Conservation (phyloP, 129 eudicot genomes). For the Logfia minima region DNA sequence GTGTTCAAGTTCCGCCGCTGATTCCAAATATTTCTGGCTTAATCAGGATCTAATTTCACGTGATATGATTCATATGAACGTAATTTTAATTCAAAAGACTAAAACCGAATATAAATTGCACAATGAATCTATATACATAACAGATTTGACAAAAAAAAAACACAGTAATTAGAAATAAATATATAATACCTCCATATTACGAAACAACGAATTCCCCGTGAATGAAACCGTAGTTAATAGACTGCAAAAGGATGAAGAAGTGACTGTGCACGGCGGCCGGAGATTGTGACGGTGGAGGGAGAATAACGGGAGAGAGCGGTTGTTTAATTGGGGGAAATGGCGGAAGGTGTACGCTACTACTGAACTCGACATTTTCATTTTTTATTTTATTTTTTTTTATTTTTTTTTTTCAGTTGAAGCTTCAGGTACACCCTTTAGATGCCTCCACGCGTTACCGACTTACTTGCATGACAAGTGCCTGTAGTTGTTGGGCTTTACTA, state of each 20-base stretch:
- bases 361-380: conserved; percentile 35
- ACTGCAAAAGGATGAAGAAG: conserved; percentile 20
- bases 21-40: too few relatives aligned
- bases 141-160: neutral
- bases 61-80: neutral
- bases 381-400: neutral
- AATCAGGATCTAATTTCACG: conserved; percentile 10
- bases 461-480: conserved; percentile 7
- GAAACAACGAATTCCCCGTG: conserved; percentile 64
- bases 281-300: conserved; percentile 23
- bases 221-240: conserved; percentile 15
- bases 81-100: neutral
- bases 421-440: conserved; percentile 3
- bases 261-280: conserved; percentile 19
- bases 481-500: neutral
- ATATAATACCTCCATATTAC: conserved; percentile 59
- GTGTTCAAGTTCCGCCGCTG: too few relatives aligned
- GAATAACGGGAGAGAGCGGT: conserved; percentile 23
- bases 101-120: neutral
- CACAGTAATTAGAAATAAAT: neutral
- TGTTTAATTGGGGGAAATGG: conserved; percentile 52
- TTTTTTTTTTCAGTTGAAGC: conserved; percentile 24
- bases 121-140: neutral
- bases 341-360: conserved; percentile 60
- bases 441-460: conserved; percentile 26